A percentile compares a stretch with the other conserved stretches of the same genome.
Conservation (phyloP, 192 early-diverging fungal species). For the Gigaspora rosea region DNA sequence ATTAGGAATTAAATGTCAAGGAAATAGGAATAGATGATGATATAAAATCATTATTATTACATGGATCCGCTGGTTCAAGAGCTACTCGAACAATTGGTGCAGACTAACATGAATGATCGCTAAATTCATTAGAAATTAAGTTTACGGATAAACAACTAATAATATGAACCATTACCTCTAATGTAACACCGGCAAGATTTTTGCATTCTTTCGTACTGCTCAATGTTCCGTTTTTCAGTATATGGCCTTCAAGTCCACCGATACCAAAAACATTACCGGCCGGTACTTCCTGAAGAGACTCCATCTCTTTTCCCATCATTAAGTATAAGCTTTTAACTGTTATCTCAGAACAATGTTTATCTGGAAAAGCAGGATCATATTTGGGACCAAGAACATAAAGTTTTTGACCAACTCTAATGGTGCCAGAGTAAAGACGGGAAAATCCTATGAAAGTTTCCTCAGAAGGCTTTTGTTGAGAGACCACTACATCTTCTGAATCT, state of each 20-base stretch:
- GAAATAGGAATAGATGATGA: not conserved
- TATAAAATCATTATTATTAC: constrained; percentile 36
- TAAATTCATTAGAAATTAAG: not conserved
- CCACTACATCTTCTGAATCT: constrained; percentile 40
- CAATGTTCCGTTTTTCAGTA: constrained; percentile 95
- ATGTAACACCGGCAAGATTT: constrained; percentile 71
- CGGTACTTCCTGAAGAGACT: constrained; percentile 76
- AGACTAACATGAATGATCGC: constrained; percentile 34
- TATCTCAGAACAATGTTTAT: constrained; percentile 66
- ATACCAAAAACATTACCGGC: constrained; percentile 98
- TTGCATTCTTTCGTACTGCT: constrained; percentile 71
- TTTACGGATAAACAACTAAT: not conserved
- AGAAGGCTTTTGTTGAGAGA: constrained; percentile 37
- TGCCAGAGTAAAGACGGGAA: constrained; percentile 91
- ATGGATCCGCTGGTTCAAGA: constrained; percentile 87
- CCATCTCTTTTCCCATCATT: constrained; percentile 96
- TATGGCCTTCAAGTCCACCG: constrained; percentile 78
- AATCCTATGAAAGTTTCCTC: constrained; percentile 87
- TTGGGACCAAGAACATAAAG: constrained; percentile 93
- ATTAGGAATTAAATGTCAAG: not conserved
- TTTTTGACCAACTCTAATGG: constrained; percentile 80
- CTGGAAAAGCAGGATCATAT: constrained; percentile 71
- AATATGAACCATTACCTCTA: constrained; percentile 34
- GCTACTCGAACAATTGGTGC: constrained; percentile 97
- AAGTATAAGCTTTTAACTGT: constrained; percentile 82